Evolutionary conservation across 805 yeast species (phyloP).

Genomic region (Nakazawaea pomicola): DNA sequence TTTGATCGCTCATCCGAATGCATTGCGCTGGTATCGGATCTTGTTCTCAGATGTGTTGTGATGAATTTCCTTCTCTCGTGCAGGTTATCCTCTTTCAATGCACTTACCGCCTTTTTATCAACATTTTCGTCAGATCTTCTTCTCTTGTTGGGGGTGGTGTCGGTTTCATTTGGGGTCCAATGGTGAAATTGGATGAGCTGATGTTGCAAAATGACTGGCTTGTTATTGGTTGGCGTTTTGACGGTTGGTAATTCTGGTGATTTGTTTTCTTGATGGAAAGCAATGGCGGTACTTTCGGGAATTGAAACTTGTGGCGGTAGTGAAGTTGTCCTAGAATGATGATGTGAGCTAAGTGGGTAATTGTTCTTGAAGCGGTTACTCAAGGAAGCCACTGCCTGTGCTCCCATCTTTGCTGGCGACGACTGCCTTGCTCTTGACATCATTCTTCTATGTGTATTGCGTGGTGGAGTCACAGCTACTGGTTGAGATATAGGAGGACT

Average conservation of each 20-base stretch:
- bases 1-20: not conserved
- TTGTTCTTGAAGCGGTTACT: constrained; percentile 13
- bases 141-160: constrained; percentile 13
- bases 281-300: constrained; percentile 27
- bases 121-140: constrained; percentile 14
- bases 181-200: constrained; percentile 47
- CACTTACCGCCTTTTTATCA: not conserved
- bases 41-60: constrained; percentile 16
- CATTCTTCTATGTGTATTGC: not conserved
- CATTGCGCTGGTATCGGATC: constrained; percentile 17
- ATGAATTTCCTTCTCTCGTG: constrained; percentile 7
- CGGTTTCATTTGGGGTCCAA: constrained; percentile 33
- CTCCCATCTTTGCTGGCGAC: constrained; percentile 71
- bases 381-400: constrained; percentile 58
- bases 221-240: constrained; percentile 31
- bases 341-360: not conserved
- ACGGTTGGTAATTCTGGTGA: constrained; percentile 22
- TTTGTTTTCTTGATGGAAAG: constrained; percentile 17
- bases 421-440: constrained; percentile 32
- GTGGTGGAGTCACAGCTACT: constrained; percentile 13
- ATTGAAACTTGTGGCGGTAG: constrained; percentile 32
- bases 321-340: constrained; percentile 35
- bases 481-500: constrained; percentile 8
- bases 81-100: constrained; percentile 2
- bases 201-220: constrained; percentile 35